Conservation (phyloP, 805 yeast genomes). For the Candida suzukii region DNA sequence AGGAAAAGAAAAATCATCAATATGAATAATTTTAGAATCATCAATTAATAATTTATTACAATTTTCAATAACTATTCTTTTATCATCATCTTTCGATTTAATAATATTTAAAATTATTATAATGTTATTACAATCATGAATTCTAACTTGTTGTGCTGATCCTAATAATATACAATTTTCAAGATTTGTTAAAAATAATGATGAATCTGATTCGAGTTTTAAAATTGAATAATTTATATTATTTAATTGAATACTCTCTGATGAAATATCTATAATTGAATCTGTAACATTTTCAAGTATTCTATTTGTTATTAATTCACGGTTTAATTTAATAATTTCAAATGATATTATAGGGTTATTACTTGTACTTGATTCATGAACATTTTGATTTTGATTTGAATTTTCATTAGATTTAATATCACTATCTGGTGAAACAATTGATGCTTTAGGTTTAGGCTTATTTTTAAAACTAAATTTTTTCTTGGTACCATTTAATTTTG, state of each 20-base stretch:
- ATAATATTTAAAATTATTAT: constrained; percentile 7
- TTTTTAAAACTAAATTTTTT: background rate
- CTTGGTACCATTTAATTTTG: background rate
- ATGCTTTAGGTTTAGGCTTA: background rate
- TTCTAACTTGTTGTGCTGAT: constrained; percentile 19
- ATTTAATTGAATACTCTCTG: too few relatives aligned
- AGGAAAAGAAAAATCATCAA: constrained; percentile 25
- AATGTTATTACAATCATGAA: constrained; percentile 11
- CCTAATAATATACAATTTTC: constrained; percentile 11
- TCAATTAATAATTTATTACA: constrained; percentile 10
- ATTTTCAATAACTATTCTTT: constrained; percentile 19
- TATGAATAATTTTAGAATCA: constrained; percentile 3
- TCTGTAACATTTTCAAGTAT: too few relatives aligned
- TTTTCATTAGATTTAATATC: too few relatives aligned
- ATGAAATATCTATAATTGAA: background rate
- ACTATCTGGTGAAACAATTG: background rate
- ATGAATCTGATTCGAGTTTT: constrained; percentile 6
- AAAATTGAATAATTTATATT: background rate
- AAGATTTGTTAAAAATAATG: constrained; percentile 11
- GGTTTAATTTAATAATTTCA: too few relatives aligned
- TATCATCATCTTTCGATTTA: constrained; percentile 6
- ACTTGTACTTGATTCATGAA: too few relatives aligned
- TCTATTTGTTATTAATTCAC: too few relatives aligned
- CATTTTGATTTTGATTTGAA: too few relatives aligned
- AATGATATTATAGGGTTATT: too few relatives aligned